Evolutionary conservation across 371 early-diverging fungal species (phyloP).

Genomic region (Actinomucor elegans): DNA sequence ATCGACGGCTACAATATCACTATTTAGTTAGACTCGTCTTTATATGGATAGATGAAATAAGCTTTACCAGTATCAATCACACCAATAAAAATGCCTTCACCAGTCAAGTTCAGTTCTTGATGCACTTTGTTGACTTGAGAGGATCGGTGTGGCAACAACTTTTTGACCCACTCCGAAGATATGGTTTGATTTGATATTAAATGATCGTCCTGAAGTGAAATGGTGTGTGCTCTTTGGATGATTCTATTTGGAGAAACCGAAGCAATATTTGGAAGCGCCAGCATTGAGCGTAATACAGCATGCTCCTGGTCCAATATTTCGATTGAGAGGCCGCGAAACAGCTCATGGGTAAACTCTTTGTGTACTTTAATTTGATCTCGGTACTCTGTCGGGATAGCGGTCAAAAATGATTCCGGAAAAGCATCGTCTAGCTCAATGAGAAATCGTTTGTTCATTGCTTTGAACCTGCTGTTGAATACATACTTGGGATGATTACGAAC

Average conservation of each 20-base stretch:
- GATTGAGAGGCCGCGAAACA: not conserved
- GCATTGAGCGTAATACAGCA: not conserved
- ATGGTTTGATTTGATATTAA: too few relatives aligned
- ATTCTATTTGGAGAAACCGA: not conserved
- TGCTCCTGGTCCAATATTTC: not conserved
- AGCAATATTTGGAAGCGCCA: not conserved
- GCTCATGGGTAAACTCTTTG: not conserved
- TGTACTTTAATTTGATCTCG: not conserved
- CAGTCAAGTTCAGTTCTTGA: conserved; percentile 15
- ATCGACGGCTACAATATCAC: conserved; percentile 43
- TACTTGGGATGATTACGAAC: too few relatives aligned
- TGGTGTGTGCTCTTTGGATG: not conserved
- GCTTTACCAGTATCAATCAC: conserved; percentile 38
- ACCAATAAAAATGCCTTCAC: conserved; percentile 30
- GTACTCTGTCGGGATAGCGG: not conserved
- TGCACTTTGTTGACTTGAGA: conserved; percentile 17
- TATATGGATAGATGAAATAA: not conserved
- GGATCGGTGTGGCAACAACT: conserved; percentile 20
- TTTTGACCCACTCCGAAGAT: not conserved
- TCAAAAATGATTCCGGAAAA: too few relatives aligned
- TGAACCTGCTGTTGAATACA: too few relatives aligned
- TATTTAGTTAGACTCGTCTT: not conserved
- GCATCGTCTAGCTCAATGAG: too few relatives aligned
- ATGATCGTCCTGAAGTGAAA: too few relatives aligned
- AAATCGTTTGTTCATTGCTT: too few relatives aligned